Base-by-base conservation (phyloP, 225 moss, liverwort and hornwort species). In the Lunularia cruciata region DNA sequence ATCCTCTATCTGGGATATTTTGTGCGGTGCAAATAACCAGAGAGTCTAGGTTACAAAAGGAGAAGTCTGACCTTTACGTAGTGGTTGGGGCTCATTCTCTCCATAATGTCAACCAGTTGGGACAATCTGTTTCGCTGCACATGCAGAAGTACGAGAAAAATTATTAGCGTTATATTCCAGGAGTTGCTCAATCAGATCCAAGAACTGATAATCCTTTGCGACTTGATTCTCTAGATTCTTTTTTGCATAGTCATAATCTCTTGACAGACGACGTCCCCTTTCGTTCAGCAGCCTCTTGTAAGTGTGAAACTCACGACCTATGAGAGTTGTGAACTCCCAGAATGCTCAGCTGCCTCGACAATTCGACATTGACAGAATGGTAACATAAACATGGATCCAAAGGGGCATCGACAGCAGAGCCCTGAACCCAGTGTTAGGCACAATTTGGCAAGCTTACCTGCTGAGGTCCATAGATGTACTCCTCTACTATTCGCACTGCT, bases 381-480 rank as follows among this genome's bases (percentile, higher is more conserved):
- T n/a, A n/a, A n/a, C 33, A 30, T 30, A 22, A 11, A 58, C 18
- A 35, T 14, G 3, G 22, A 6, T 55, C 3, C 30, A 58, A 57
- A 32, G 19, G 14, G 8, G 14, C 31, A n/a, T 2, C 4, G 26
- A 31, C 31, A 58, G 57, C 3, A 31, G 34, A 0, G 15, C 2
- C 27, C 26, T 55, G 10, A 9, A 2, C 54, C 20, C 12, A 25
- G 27, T 11, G 54, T 4, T 28, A 2, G 31, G 18, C 20, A n/a
- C n/a, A n/a, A n/a, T n/a, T 40, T 40, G 13, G 13, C 40, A 6
- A 28, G 60, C 65, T 38, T 60, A 80, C 83, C 80, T 84, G 80
- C 51, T 84, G 76, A 52, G 30, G 76, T 43, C 80, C 83, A 27
- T 84, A 80, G 3, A 84, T 80, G 38, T 79, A 84, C 57, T 84